Conservation (phyloP, 2,329 filamentous ascomycete species). For the Fusarium sp. region DNA sequence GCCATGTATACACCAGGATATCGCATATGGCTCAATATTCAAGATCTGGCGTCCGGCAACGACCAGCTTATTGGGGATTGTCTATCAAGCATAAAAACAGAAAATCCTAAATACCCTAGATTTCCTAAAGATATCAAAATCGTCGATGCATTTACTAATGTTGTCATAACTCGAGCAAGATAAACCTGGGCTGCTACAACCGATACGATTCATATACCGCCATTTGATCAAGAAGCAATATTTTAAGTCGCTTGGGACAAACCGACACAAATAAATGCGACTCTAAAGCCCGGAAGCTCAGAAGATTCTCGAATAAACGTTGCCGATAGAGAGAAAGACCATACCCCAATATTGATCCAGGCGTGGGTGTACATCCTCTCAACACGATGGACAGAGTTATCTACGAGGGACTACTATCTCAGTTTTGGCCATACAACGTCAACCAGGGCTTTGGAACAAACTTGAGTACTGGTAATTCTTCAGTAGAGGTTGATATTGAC, state of each 20-base stretch:
- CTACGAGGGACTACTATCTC: neutral
- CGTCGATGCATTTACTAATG: neutral
- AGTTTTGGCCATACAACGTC: neutral
- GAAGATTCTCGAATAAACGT: neutral
- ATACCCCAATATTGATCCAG: neutral
- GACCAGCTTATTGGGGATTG: neutral
- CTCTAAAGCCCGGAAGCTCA: fast-evolving
- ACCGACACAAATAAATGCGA: neutral
- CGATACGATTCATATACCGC: neutral
- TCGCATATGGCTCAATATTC: neutral
- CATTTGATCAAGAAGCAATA: neutral
- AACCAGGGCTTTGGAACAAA: fast-evolving
- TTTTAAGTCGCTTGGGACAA: neutral
- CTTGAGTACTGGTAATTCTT: no score
- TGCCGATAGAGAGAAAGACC: neutral
- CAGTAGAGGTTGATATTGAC: neutral
- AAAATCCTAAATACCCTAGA: neutral
- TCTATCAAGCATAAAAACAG: neutral
- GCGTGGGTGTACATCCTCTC: neutral
- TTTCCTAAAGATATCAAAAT: neutral
- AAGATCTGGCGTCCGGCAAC: neutral
- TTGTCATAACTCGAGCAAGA: neutral
- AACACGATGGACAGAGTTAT: neutral
- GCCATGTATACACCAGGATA: neutral
- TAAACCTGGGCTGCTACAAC: neutral